phyloP scores from a whole-genome alignment of 345 rosid species.

The Passiflora organensis region DNA sequence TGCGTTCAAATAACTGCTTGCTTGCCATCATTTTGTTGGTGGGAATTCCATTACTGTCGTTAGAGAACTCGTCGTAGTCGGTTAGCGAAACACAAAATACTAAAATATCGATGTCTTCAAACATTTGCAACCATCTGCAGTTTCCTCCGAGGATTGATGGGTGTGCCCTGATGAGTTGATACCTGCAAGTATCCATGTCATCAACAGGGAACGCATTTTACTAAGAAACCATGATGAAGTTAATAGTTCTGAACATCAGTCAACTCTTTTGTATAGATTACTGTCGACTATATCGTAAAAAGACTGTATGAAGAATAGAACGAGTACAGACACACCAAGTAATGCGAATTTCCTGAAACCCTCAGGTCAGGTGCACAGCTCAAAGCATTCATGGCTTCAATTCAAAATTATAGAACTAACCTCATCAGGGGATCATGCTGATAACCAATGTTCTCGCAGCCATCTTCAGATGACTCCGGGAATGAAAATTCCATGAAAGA shows the following conservation, averaged over 20 bases:
- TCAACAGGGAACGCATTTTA: no score
- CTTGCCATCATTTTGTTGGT: conserved; percentile 79
- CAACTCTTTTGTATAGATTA: no score
- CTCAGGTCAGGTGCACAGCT: no score
- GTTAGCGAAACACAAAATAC: conserved; percentile 66
- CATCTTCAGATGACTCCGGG: conserved; percentile 35
- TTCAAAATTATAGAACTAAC: conserved; percentile 29
- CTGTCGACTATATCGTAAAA: no score
- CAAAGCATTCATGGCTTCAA: no score
- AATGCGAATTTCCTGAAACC: no score
- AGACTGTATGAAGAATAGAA: no score
- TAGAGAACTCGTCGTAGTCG: conserved; percentile 48
- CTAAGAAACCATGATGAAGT: no score
- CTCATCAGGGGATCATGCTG: conserved; percentile 42
- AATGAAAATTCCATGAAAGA: conserved; percentile 72
- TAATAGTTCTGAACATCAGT: no score
- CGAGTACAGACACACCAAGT: no score
- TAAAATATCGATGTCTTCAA: conserved; percentile 69
- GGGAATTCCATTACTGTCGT: conserved; percentile 44
- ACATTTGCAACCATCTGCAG: conserved; percentile 79
- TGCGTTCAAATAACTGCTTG: conserved; percentile 55
- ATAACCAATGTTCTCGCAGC: conserved; percentile 23
- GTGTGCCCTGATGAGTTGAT: conserved; percentile 74
- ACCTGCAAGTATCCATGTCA: conserved; percentile 37
- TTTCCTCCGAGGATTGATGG: conserved; percentile 66